Conservation (phyloP, 495 filamentous ascomycete species). For the Hypoxylon subgilvum region DNA sequence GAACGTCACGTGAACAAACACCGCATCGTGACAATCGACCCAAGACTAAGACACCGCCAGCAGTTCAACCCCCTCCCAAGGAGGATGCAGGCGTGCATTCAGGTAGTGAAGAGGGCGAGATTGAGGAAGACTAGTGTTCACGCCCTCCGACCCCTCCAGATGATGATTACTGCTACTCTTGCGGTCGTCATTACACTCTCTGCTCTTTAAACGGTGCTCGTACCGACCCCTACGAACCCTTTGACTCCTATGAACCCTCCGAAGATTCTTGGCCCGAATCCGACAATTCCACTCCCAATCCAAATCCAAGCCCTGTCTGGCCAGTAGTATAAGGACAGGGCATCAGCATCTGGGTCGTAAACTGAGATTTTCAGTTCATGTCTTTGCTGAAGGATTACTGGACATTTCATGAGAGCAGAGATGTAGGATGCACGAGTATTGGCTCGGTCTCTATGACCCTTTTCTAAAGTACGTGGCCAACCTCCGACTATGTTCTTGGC, state of each 20-base stretch:
- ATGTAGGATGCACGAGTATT: too few relatives aligned
- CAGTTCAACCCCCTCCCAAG: slow-evolving; percentile 55
- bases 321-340: background rate
- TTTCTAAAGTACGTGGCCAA: slow-evolving; percentile 42
- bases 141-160: too few relatives aligned
- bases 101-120: slow-evolving; percentile 97
- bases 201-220: too few relatives aligned
- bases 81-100: slow-evolving; percentile 73
- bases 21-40: slow-evolving; percentile 60
- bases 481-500: slow-evolving; percentile 36
- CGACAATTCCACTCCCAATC: too few relatives aligned
- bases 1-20: slow-evolving; percentile 64
- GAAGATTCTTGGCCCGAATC: too few relatives aligned
- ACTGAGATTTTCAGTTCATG: background rate
- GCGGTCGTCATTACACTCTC: too few relatives aligned
- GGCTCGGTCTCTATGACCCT: too few relatives aligned
- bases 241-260: too few relatives aligned
- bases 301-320: background rate
- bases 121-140: slow-evolving; percentile 78
- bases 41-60: slow-evolving; percentile 59
- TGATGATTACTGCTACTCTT: too few relatives aligned
- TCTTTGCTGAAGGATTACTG: too few relatives aligned
- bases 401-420: too few relatives aligned
- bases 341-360: background rate
- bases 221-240: too few relatives aligned